phyloP scores from a whole-genome alignment of 2,329 filamentous ascomycete genomes.

The Paecilomyces variotii region DNA sequence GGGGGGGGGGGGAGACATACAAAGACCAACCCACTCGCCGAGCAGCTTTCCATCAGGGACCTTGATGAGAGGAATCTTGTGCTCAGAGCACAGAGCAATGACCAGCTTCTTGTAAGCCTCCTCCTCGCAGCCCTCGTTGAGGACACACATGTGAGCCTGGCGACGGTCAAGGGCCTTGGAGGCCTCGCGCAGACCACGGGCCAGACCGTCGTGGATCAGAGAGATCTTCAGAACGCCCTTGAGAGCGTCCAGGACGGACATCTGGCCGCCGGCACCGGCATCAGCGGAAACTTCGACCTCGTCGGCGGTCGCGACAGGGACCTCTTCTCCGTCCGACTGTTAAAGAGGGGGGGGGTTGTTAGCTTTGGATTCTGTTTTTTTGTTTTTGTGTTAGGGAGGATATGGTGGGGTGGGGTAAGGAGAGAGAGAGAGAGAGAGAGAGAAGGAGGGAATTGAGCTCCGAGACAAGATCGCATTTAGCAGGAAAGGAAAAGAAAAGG shows the following conservation, averaged over 20 bases:
- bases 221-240: slow-evolving; percentile 98
- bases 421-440: neutral
- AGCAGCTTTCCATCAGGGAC: slow-evolving; percentile 99
- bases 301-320: slow-evolving; percentile 58
- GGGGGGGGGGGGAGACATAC: slow-evolving; percentile 54
- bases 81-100: slow-evolving; percentile 95
- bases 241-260: slow-evolving; percentile 96
- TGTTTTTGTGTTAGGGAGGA: neutral
- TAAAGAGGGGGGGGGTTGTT: slow-evolving; percentile 11
- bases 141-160: slow-evolving; percentile 99
- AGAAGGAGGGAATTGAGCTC: too few species aligned
- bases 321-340: slow-evolving; percentile 99
- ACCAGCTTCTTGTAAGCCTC: slow-evolving; percentile 99
- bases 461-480: too few species aligned
- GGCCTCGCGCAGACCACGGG: slow-evolving; percentile 95
- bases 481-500: too few species aligned
- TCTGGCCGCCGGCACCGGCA: slow-evolving; percentile 67
- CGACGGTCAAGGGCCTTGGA: slow-evolving; percentile 98
- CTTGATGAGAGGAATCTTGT: slow-evolving; percentile 99
- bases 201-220: slow-evolving; percentile 98
- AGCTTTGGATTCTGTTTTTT: slow-evolving; percentile 5
- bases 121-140: slow-evolving; percentile 99
- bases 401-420: neutral
- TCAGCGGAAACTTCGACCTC: slow-evolving; percentile 97
- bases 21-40: slow-evolving; percentile 99